A percentile compares a stretch with the other conserved stretches of the same genome.
phyloP scores from a whole-genome alignment of 176 grass and related monocot species.

The Sorghum bicolor region DNA sequence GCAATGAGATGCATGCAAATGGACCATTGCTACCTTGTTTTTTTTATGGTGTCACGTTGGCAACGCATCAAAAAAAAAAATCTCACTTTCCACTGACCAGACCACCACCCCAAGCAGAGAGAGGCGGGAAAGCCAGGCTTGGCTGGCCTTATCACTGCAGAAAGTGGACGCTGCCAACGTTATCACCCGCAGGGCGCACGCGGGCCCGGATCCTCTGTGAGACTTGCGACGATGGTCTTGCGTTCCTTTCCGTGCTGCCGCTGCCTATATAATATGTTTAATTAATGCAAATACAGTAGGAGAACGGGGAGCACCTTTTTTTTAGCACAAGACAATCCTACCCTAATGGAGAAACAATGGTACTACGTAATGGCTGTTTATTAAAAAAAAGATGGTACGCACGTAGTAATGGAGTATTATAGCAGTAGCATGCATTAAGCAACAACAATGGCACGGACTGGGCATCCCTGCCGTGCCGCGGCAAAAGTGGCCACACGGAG shows the following conservation, averaged over 20 bases:
- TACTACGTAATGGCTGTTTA: too few species aligned
- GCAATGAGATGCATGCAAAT: background rate
- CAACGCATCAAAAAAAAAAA: background rate
- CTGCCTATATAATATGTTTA: too few species aligned
- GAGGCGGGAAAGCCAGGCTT: background rate
- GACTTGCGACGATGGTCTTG: too few species aligned
- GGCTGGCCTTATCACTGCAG: too few species aligned
- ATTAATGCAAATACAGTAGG: too few species aligned
- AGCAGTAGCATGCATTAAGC: too few species aligned
- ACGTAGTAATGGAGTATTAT: too few species aligned
- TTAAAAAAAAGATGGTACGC: too few species aligned
- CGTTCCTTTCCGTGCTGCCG: too few species aligned
- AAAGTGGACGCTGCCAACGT: background rate
- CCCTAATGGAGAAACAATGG: background rate
- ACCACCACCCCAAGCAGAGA: background rate
- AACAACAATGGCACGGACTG: background rate
- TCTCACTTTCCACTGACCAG: slow-evolving; percentile 3
- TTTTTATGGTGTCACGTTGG: slow-evolving; percentile 9
- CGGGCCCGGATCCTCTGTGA: too few species aligned
- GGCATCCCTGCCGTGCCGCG: background rate
- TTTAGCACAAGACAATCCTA: background rate
- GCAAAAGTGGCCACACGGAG: background rate
- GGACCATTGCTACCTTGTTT: slow-evolving; percentile 24
- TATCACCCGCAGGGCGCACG: too few species aligned
- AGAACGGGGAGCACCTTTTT: too few species aligned